Evolutionary conservation across 1,284 basidiomycete species (phyloP), one percentile per base, ranked within the genome.

Genomic region (Marasmius fiardii): DNA sequence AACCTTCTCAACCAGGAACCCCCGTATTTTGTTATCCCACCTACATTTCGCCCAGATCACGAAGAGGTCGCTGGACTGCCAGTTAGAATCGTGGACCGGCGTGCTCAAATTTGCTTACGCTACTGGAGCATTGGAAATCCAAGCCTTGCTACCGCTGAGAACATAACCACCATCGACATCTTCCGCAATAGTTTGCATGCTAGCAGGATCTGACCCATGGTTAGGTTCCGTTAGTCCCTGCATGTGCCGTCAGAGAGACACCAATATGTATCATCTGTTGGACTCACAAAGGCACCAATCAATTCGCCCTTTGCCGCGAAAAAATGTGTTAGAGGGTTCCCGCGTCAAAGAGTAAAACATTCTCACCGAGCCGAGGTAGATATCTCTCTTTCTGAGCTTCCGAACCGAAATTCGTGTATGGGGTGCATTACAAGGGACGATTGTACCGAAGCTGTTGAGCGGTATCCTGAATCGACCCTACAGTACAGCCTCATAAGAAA

Each of bases 341-440:
- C 16, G 4, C n/a, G 43, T 31, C 21, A 12, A 33, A 24, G 21
- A 49, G 14, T 11, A 1, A 31, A 12, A 48, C 21, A 56, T n/a
- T 60, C 75, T 54, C 59, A 85, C 89, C 94, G 43, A 98, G 78
- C 14, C 82, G 75, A 35, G 95, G 95, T 2, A 98, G 79, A 67
- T 90, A 98, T 67, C 90, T 91, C 65, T 94, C 90, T 75, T 95
- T 96, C 73, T 98, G 94, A 37, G 84, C 86, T 26, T 94, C 88
- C 0, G 85, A 85, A 1, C 96, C 95, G 69, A 96, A n/a, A 98
- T 65, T 90, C 91, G 71, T 93, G 79, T 68, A 98, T 98, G 3
- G 96, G 94, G 67, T 96, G 93, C 95, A 99, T 99, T n/a, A 96
- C 93, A 33, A 99, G 80, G 4, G 93, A 96, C 0, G 91, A 94